Evolutionary conservation across 257 asterid genomes (phyloP), one percentile per base, ranked within the genome.

Genomic region (Solanum phureja): DNA sequence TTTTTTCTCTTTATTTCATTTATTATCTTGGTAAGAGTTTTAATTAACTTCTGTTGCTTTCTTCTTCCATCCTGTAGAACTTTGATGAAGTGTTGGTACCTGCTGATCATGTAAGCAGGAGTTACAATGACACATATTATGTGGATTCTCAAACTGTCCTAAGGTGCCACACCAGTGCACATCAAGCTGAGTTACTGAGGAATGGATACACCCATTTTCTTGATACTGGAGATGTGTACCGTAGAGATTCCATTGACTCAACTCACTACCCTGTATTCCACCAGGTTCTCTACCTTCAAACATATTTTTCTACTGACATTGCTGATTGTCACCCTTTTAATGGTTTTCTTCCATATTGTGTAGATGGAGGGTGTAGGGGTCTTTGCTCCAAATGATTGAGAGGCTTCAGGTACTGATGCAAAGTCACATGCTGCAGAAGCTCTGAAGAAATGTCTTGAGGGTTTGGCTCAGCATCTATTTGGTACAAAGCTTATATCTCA

Each of bases 341-440:
- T 66, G 87, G 42, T 82, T 85, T 62, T 87, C 34, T 72, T 37
- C 87, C 86, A 29, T 69, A 60, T 46, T 75, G 4, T 91, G 86
- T 92, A 97, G 99, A 95, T 97, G 98, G 99, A 96, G 93, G 99
- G 99, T 56, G 96, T 97, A 34, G 93, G 99, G 19, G 96, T 95
- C 87, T 97, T 97, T 86, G 84, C 92, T 85, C 94, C 94, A n/a
- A 90, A 91, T 81, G 98, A 95, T 83, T 93, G 95, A 96, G 95
- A 95, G 88, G 98, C 93, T 88, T 93, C 96, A 83, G 95, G 95
- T 18, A 64, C 87, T 27, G 96, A 96, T 91, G 95, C 88, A 24
- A 94, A 95, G 34, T 74, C 93, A 49, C 94, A 92, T 95, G 99
- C 98, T 86, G 98, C 98, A 52, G 96, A 88, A 90, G 98, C 96